Evolutionary conservation across 805 yeast genomes (phyloP), one percentile per base, ranked within the genome.

Genomic region (Sugiyamaella boreocaroliniensis): DNA sequence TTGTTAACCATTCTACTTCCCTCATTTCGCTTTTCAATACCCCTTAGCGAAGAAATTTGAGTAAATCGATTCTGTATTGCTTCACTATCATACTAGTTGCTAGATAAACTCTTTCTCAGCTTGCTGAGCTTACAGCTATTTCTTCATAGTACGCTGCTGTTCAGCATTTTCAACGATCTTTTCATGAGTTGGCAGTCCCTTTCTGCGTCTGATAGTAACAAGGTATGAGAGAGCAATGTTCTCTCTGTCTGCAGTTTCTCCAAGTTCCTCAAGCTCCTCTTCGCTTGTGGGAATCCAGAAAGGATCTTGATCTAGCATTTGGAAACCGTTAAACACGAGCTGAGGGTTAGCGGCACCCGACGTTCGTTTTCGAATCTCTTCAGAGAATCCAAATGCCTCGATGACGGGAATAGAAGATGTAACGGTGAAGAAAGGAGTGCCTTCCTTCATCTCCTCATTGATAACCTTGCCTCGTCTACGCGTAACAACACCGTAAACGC

Each of bases 261-360:
- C 99, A 45, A 88, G 73, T 54, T 89, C 95, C 66, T 93, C 98
- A 45, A 93, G 70, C 67, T 93, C 99, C 67, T 89, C 97, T 61
- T 88, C 97, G 0, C 99, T 93, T 2, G 93, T 87, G 12, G 99
- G 99, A 14, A 93, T 96, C 99, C 99, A 93, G 75, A 86, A 93
- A 45, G 99, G 99, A 73, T 93, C 98, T 59, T 85, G 79, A 58
- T 89, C 95, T 49, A 92, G 79, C 57, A 83, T 73, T 62, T 89
- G 93, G 66, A 79, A 93, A 0, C 98, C 98, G 29, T 86, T 78
- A 63, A 92, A 93, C 9, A 90, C 87, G 50, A 93, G 75, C 68
- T 93, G 99, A 0, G 99, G 99, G 62, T 87, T 85, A 1, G 99
- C 99, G 2, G 97, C 96, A 54, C 99, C 99, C 1, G 96, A 87